Evolutionary conservation across 75 land plant species (phyloP).

Genomic region (Selaginella moellendorffii): DNA sequence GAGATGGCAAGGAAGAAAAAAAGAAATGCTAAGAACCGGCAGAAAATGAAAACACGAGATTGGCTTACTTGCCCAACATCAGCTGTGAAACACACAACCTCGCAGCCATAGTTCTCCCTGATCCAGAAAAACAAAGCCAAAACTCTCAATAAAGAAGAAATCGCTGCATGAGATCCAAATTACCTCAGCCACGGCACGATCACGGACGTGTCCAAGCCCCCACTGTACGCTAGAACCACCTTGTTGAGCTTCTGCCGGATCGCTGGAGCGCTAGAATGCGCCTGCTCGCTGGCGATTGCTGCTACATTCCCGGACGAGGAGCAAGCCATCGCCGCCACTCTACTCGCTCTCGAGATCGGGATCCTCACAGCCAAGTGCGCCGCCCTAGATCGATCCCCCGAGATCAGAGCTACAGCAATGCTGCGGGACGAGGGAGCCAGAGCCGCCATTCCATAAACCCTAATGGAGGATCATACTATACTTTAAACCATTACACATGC

Average conservation of each 20-base stretch:
- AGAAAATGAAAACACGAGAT: background rate
- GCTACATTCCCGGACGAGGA: no score
- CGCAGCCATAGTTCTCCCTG: conserved; percentile 99
- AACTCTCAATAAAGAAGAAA: background rate
- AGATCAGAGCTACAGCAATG: no score
- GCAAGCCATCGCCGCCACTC: no score
- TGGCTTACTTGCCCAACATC: conserved; percentile 92
- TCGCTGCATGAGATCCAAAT: background rate
- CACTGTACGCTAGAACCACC: conserved; percentile 93
- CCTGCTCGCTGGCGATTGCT: no score
- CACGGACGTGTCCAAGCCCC: conserved; percentile 94
- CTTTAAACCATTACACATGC: no score
- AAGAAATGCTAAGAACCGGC: background rate
- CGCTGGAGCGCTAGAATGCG: background rate
- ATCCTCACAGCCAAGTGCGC: no score
- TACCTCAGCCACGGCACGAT: conserved; percentile 96
- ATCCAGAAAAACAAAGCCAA: background rate
- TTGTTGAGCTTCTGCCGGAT: conserved; percentile 61
- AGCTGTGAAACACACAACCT: conserved; percentile 97
- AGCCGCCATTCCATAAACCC: no score
- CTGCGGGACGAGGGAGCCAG: no score
- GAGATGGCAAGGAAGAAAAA: background rate
- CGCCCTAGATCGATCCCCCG: no score
- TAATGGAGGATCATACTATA: no score
- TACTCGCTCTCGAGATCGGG: no score